Base-by-base conservation (phyloP, 192 early-diverging fungal species). In the Backusella macrospora region DNA sequence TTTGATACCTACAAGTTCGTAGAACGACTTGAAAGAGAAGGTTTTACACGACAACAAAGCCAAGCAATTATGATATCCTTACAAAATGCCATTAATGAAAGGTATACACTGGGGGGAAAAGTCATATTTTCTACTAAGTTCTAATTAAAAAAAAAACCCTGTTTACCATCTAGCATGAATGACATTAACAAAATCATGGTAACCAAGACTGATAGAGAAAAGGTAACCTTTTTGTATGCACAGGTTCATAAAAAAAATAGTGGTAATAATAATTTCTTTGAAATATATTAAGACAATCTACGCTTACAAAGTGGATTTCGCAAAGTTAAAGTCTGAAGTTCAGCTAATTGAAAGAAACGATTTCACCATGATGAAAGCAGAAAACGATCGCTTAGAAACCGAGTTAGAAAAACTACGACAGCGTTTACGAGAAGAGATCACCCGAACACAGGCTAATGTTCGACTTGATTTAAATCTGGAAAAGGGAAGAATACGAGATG, bases 321-420 rank as follows among this genome's bases (percentile, higher is more conserved):
- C 93, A n/a, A 92, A 93, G 26, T 86, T 98, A 16, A 91, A 93
- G 67, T 89, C 90, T 5, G 96, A 96, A 79, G 86, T 98, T 9
- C 91, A 92, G 62, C 85, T 96, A 82, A 78, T 98, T 47, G 95
- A 95, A 74, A 94, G 94, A 80, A 96, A 93, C 62, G 96, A 98
- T 45, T 95, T 93, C 69, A 84, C 88, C 2, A 80, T 94, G 68
- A 89, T 96, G 78, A 90, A 92, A 73, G 80, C 93, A 44, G 94
- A 98, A 70, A 92, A 92, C 42, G 90, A 90, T 65, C 86, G 94
- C 4, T 80, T 96, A 34, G 85, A 90, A 70, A 84, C 85, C 10
- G 95, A 98, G 69, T 86, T 96, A 6, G 93, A 95, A 40, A 95
- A 93, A 76, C 79, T 97, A 21, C 86, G 90, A 65, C 90, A 92